phyloP scores from a whole-genome alignment of 148 eudicot species.

The Rheum nobile region DNA sequence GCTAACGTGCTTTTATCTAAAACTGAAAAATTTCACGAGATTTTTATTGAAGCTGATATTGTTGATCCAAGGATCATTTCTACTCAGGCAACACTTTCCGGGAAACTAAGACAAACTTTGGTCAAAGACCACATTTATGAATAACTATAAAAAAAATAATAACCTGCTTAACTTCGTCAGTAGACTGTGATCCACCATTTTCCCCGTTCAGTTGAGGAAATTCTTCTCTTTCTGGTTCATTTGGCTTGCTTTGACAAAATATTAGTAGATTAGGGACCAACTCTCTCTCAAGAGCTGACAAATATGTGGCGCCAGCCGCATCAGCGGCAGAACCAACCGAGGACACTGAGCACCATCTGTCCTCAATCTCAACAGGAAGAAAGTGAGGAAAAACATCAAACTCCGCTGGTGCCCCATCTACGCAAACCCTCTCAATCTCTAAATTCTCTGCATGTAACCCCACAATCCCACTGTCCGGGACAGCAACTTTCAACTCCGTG shows the following conservation, averaged over 20 bases:
- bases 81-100: not conserved
- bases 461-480: slow-evolving; percentile 80
- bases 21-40: not conserved
- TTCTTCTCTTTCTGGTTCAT: slow-evolving; percentile 26
- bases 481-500: slow-evolving; percentile 74
- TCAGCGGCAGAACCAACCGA: slow-evolving; percentile 88
- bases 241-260: slow-evolving; percentile 54
- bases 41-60: not conserved
- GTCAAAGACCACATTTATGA: not conserved
- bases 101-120: not conserved
- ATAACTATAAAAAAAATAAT: slow-evolving; percentile 5
- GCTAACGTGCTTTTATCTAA: not conserved
- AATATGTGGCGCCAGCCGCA: slow-evolving; percentile 87
- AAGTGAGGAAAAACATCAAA: slow-evolving; percentile 88
- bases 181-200: slow-evolving; percentile 37
- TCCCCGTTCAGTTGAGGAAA: slow-evolving; percentile 22
- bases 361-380: slow-evolving; percentile 59
- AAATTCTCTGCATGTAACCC: slow-evolving; percentile 94
- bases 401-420: slow-evolving; percentile 77
- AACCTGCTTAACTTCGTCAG: slow-evolving; percentile 67
- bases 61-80: not conserved
- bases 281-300: slow-evolving; percentile 79
- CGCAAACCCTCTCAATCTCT: slow-evolving; percentile 74
- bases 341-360: slow-evolving; percentile 94
- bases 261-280: slow-evolving; percentile 87